Percentiles rank a stretch among this genome's conserved stretches.
These are phyloP conservation scores for Phoenix roebelenii DNA, from an alignment of 176 grass and related monocot genomes.

Conservation along the genomic window DNA sequence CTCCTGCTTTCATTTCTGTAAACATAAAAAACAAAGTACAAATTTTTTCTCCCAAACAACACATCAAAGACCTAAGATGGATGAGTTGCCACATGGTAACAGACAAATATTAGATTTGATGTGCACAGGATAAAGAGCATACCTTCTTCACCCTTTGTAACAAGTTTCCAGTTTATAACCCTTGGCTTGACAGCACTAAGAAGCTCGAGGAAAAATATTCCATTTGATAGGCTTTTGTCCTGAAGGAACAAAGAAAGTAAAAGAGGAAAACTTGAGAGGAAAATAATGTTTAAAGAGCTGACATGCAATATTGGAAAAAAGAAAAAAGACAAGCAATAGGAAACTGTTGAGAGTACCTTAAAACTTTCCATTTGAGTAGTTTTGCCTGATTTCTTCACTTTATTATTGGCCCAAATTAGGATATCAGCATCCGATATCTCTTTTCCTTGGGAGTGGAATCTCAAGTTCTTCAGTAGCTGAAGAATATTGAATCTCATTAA, in stretches of 20 bases:
- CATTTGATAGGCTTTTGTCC: slow-evolving; percentile 83
- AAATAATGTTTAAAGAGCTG: too few species aligned
- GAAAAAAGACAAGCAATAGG: neutral
- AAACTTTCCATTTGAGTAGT: slow-evolving; percentile 81
- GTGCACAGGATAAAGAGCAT: slow-evolving; percentile 13
- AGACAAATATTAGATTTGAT: too few species aligned
- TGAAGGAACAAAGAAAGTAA: slow-evolving; percentile 29
- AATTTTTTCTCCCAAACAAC: too few species aligned
- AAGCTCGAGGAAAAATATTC: slow-evolving; percentile 89
- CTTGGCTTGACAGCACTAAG: slow-evolving; percentile 83
- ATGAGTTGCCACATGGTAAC: too few species aligned
- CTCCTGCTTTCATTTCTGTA: too few species aligned
- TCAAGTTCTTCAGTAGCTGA: slow-evolving; percentile 83
- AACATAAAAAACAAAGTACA: too few species aligned
- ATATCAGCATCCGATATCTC: slow-evolving; percentile 89
- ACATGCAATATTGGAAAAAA: neutral
- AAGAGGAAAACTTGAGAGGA: slow-evolving; percentile 6
- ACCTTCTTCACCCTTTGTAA: slow-evolving; percentile 88
- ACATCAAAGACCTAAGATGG: too few species aligned
- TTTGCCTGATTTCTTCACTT: slow-evolving; percentile 64
- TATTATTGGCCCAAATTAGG: slow-evolving; percentile 77
- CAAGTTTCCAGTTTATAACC: slow-evolving; percentile 88
- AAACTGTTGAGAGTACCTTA: slow-evolving; percentile 32
- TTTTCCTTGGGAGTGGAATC: slow-evolving; percentile 79
- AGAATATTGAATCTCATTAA: slow-evolving; percentile 99